Conservation (phyloP, 179 eudicot species). For the Drosera spatulata region DNA sequence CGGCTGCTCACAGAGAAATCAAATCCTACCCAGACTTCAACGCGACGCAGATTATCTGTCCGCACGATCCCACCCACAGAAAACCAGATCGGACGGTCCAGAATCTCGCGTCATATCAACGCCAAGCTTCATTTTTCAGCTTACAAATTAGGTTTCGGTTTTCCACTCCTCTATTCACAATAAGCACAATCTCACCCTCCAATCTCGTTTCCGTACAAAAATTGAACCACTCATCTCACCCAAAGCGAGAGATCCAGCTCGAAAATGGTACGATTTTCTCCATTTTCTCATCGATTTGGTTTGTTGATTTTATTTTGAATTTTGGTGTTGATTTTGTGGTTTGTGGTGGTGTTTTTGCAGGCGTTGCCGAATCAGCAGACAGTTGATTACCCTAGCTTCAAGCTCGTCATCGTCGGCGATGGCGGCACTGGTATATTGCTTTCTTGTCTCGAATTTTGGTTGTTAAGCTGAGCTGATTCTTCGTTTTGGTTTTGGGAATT, state of each 20-base stretch:
- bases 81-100: constrained; percentile 5
- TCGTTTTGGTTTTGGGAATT: not conserved
- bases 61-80: not conserved
- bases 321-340: not conserved
- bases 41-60: too few species aligned
- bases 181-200: too few species aligned
- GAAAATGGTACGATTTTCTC: too few species aligned
- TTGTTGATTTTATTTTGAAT: not conserved
- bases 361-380: constrained; percentile 36
- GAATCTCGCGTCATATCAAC: constrained; percentile 6
- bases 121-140: not conserved
- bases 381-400: constrained; percentile 41
- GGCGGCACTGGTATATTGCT: constrained; percentile 26
- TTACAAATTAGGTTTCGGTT: not conserved
- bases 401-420: constrained; percentile 40
- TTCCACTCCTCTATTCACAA: not conserved
- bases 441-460: not conserved
- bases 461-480: too few species aligned
- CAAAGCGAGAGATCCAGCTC: too few species aligned
- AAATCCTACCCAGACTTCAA: too few species aligned
- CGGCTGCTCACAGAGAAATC: too few species aligned
- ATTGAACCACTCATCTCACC: too few species aligned
- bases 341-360: constrained; percentile 6
- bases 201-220: too few species aligned
- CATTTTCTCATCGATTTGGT: not conserved